Evolutionary conservation across 148 eudicot species (phyloP), one percentile per base, ranked within the genome.

Genomic region (Agrostemma githago): DNA sequence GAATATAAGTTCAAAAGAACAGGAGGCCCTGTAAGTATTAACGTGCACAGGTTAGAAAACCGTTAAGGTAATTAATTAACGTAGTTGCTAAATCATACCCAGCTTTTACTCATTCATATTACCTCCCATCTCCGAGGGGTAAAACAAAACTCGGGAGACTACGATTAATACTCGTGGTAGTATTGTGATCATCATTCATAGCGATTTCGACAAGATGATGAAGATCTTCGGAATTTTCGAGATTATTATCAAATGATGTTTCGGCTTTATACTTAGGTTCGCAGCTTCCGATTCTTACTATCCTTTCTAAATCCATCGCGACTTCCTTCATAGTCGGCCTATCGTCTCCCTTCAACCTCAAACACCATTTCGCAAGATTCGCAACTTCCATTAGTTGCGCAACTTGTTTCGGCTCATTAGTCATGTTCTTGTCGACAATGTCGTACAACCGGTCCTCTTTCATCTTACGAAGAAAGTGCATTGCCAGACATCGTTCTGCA

Each of bases 291-390:
- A 44, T 69, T 46, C 74, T 53, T 37, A 3, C 62, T 5, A 77
- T 70, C 39, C 62, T 4, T 19, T 77, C 62, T 12, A 77, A 8
- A 7, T 70, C 79, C 62, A 48, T 62, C 2, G 74, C 79, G 6
- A 70, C 73, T 77, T 77, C 70, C 70, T 77, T 77, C 79, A 77
- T 77, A 4, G 62, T 70, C 37, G 79, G 74, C 14, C 74, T 62
- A 54, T 70, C 74, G 1, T 77, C 70, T 34, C 79, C 79, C 51
- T 62, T 70, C 8, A 77, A 2, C 21, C 19, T 71, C 62, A 77
- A 68, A 46, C 78, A 76, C 63, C 73, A 40, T 38, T 40, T 58
- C 0, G 73, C 78, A 4, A 76, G 57, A 19, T 68, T 76, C 12
- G 67, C 78, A 5, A 73, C 81, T 59, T 79, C 69, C 64, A 11